A percentile compares a stretch with the other conserved stretches of the same genome.
These are phyloP conservation scores for Citrus hindsii DNA, from an alignment of 345 rosid species.

Conservation along the genomic window DNA sequence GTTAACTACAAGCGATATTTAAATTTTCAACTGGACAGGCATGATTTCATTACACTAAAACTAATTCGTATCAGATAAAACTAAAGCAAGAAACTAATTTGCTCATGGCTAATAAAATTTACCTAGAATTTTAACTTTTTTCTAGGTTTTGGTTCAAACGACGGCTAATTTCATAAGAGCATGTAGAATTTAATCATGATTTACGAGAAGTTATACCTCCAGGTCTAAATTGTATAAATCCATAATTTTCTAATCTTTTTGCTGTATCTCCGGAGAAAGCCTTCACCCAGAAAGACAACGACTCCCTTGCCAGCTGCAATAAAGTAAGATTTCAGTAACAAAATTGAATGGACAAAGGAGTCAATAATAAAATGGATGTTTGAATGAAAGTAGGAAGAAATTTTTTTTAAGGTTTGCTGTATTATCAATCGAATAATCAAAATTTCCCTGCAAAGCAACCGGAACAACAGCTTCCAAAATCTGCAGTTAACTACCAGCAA, in stretches of 20 bases:
- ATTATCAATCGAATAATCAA: neutral
- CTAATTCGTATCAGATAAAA: neutral
- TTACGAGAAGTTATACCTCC: slow-evolving; percentile 57
- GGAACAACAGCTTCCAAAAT: neutral
- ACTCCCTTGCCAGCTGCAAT: slow-evolving; percentile 88
- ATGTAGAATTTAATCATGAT: neutral
- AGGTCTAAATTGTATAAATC: slow-evolving; percentile 90
- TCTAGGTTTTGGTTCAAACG: neutral
- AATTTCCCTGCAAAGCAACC: neutral
- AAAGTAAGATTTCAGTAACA: slow-evolving; percentile 9
- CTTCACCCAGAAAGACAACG: slow-evolving; percentile 97
- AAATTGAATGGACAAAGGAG: neutral
- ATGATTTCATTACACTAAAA: neutral
- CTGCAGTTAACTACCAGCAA: neutral
- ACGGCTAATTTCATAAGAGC: neutral
- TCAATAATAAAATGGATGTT: neutral
- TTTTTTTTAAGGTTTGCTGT: neutral
- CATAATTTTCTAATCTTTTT: slow-evolving; percentile 91
- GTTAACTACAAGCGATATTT: neutral
- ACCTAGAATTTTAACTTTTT: neutral
- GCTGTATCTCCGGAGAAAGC: slow-evolving; percentile 98
- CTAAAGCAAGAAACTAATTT: slow-evolving; percentile 8
- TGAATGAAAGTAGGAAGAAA: neutral
- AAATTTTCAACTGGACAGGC: neutral
- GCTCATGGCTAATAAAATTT: neutral